Conservation (phyloP, 176 grass and related monocot genomes). For the Saccharum spontaneum region DNA sequence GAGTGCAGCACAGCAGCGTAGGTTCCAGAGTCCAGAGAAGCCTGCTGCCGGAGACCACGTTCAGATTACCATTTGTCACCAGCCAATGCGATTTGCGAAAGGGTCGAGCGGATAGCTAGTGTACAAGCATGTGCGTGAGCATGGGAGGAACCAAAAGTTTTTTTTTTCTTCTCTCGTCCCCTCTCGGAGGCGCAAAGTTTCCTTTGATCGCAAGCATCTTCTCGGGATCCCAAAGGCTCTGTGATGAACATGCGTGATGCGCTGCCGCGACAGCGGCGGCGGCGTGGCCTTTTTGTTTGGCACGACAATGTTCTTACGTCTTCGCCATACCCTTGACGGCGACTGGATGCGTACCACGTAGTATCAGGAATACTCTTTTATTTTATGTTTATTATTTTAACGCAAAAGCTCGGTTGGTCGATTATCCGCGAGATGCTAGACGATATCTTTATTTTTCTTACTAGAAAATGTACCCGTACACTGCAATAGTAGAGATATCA, state of each 20-base stretch:
- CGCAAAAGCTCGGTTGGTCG: no score
- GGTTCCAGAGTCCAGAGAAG: not conserved
- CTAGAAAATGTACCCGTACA: no score
- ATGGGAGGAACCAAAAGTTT: not conserved
- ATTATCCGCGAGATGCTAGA: no score
- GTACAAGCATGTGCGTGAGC: not conserved
- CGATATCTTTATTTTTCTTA: no score
- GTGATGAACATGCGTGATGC: not conserved
- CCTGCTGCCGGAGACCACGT: not conserved
- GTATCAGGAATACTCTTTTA: not conserved
- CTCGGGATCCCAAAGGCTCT: not conserved
- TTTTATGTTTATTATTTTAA: no score
- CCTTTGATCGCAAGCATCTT: slow-evolving; percentile 30
- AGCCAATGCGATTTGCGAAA: not conserved
- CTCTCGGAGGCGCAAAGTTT: not conserved
- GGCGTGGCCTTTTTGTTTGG: not conserved
- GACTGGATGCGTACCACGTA: not conserved
- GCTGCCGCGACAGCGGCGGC: not conserved
- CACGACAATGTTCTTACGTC: not conserved
- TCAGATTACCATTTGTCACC: slow-evolving; percentile 1
- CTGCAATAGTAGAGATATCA: no score
- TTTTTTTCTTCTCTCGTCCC: not conserved
- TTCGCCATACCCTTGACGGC: not conserved
- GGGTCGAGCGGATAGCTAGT: not conserved
- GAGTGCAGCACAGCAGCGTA: not conserved